Conservation (phyloP, 768 basidiomycete genomes). For the Royoungia palumana region DNA sequence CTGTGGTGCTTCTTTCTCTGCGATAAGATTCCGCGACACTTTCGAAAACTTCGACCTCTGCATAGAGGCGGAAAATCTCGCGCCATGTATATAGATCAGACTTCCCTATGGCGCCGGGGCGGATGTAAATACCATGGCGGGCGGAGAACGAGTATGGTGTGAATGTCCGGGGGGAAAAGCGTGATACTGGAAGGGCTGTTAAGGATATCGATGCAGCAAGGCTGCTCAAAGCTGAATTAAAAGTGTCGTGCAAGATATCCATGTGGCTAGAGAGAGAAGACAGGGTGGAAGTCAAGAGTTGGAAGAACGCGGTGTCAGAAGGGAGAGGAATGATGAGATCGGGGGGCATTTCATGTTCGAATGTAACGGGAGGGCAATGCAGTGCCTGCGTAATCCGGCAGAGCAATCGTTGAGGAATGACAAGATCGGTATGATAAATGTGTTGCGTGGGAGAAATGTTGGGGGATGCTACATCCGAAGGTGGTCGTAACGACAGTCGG, state of each 20-base stretch:
- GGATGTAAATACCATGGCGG: slow-evolving; percentile 28
- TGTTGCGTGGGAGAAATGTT: not conserved
- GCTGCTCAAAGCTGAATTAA: slow-evolving; percentile 43
- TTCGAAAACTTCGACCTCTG: slow-evolving; percentile 85
- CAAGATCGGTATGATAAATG: slow-evolving; percentile 11
- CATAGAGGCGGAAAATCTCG: slow-evolving; percentile 83
- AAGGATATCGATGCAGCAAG: slow-evolving; percentile 42
- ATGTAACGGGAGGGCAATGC: not conserved
- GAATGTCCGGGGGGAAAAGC: slow-evolving; percentile 29
- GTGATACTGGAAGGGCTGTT: slow-evolving; percentile 32
- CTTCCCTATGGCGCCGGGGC: slow-evolving; percentile 36
- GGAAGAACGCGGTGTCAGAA: slow-evolving; percentile 81
- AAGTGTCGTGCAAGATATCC: slow-evolving; percentile 46
- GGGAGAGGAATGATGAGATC: slow-evolving; percentile 68
- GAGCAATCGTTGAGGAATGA: slow-evolving; percentile 11
- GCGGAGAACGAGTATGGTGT: slow-evolving; percentile 29
- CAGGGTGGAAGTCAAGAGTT: slow-evolving; percentile 60
- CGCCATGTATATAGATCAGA: slow-evolving; percentile 84
- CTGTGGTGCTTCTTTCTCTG: slow-evolving; percentile 68
- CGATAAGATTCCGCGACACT: slow-evolving; percentile 56
- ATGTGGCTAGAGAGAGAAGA: slow-evolving; percentile 55
- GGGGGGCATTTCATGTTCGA: not conserved
- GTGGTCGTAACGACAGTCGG: slow-evolving; percentile 43
- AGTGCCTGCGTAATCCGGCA: slow-evolving; percentile 5
- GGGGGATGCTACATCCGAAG: not conserved